Percentiles rank a stretch among this genome's conserved stretches.
Conservation (phyloP, 352 stramenopile genomes). For the Phytophthora megakarya region DNA sequence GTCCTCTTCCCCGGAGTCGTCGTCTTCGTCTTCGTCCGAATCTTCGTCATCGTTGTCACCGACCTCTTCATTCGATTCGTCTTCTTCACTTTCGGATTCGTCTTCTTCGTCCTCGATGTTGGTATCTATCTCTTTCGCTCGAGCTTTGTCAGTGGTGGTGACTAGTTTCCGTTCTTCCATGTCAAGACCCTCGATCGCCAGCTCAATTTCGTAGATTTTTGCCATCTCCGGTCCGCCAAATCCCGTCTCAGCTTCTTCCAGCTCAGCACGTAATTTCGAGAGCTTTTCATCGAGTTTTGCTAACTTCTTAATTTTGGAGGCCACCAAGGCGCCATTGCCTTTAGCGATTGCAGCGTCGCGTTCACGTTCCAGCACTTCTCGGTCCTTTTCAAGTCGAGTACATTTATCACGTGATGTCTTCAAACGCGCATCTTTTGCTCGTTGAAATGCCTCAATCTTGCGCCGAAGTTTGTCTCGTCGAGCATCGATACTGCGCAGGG, state of each 20-base stretch:
- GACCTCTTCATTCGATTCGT: background rate
- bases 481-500: slow-evolving; percentile 25
- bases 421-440: slow-evolving; percentile 40
- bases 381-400: slow-evolving; percentile 32
- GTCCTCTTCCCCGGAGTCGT: slow-evolving; percentile 20
- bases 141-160: slow-evolving; percentile 28
- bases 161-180: slow-evolving; percentile 34
- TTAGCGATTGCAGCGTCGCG: slow-evolving; percentile 16
- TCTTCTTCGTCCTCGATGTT: slow-evolving; percentile 21
- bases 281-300: slow-evolving; percentile 44
- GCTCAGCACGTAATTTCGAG: slow-evolving; percentile 35
- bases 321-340: slow-evolving; percentile 25
- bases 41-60: slow-evolving; percentile 11
- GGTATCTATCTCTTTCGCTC: slow-evolving; percentile 31
- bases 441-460: slow-evolving; percentile 47
- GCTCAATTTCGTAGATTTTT: slow-evolving; percentile 54
- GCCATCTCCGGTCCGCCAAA: slow-evolving; percentile 32
- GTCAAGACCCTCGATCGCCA: slow-evolving; percentile 42
- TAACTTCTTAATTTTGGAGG: slow-evolving; percentile 30
- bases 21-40: slow-evolving; percentile 14
- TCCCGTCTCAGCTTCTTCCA: slow-evolving; percentile 36
- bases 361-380: slow-evolving; percentile 20
- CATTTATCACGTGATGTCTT: slow-evolving; percentile 41
- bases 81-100: slow-evolving; percentile 16
- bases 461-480: slow-evolving; percentile 39